These are phyloP conservation scores for Xylariaceae sp. DNA, from an alignment of 2,329 filamentous ascomycete species.

Conservation along the genomic window DNA sequence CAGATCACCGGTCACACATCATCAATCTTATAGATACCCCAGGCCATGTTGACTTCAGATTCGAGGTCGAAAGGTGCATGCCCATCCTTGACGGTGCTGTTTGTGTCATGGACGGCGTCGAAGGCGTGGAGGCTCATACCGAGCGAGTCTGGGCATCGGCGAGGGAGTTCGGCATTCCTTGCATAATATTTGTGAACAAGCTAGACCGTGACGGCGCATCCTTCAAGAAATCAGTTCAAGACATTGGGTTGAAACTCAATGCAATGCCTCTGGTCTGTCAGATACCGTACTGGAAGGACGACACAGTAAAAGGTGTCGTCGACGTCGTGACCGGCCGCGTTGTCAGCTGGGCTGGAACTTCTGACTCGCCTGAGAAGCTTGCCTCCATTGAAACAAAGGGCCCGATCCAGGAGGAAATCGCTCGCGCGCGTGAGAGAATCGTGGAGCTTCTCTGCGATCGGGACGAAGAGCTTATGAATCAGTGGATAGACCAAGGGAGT, in stretches of 20 bases:
- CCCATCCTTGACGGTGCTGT: constrained; percentile 84
- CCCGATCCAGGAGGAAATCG: constrained; percentile 62
- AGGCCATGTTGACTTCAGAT: constrained; percentile 95
- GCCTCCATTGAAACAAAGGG: constrained; percentile 49
- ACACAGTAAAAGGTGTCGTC: constrained; percentile 75
- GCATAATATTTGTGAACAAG: constrained; percentile 80
- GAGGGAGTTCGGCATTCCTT: constrained; percentile 77
- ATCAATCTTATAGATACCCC: constrained; percentile 95
- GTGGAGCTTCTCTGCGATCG: constrained; percentile 83
- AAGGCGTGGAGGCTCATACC: constrained; percentile 93
- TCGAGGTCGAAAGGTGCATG: constrained; percentile 88
- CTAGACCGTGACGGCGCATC: constrained; percentile 77
- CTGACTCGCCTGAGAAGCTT: constrained; percentile 34
- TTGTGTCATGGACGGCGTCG: constrained; percentile 89
- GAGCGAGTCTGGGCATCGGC: constrained; percentile 95
- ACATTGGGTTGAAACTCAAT: constrained; percentile 74
- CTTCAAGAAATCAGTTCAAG: constrained; percentile 80
- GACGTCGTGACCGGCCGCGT: constrained; percentile 75
- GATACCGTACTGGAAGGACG: constrained; percentile 89
- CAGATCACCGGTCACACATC: constrained; percentile 36
- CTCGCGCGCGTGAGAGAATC: constrained; percentile 69
- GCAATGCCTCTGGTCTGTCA: constrained; percentile 90
- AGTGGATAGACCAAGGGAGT: constrained; percentile 73
- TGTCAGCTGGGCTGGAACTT: constrained; percentile 62
- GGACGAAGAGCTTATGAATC: constrained; percentile 81